Base-by-base conservation (phyloP, 2,329 filamentous ascomycete genomes). In the Lojkania enalia region DNA sequence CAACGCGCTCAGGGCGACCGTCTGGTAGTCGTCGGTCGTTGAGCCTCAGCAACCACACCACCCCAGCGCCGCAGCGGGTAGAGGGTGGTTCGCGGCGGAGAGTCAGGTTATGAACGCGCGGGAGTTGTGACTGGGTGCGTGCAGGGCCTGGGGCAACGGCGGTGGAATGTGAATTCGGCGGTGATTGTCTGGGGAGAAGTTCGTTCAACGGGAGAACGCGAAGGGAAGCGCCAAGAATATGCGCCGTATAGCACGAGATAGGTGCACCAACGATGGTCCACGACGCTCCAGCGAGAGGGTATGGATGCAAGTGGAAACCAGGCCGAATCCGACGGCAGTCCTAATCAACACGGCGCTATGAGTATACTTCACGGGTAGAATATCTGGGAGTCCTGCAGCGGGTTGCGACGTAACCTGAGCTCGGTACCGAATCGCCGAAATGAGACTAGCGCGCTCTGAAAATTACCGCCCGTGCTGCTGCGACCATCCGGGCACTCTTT, bases 1-100 rank as follows among this genome's bases (percentile, higher is more conserved):
- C 47, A 60, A 67, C 65, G 65, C 65, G 65, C 62, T 64, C 58
- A 55, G 54, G 58, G 56, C 55, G 44, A 55, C 51, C 55, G 47
- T 18, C 33, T 19, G 30, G 30, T 9, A 47, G 57, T 57, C 42
- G 55, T 59, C 30, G 41, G 53, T 46, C 42, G 32, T 39, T 37
- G 36, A 38, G 35, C 44, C 51, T 36, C 41, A 47, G 51, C 42
- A 52, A 50, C 51, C 43, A 37, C 43, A 20, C 35, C 35, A 39
- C 43, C 30, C 12, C 12, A 18, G 27, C 16, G 27, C 25, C 16
- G 33, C 3, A 23, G 44, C 21, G 9, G 39, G 19, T 5, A 5
- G 14, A 31, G 14, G 18, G 16, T 13, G 21, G 29, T 20, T 35
- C n/a, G 16, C 42, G 13, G 13, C 9, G 16, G 27, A 35, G 29